These are phyloP conservation scores for Ophioceras dolichostomum DNA, from an alignment of 2,329 filamentous ascomycete genomes.

Conservation along the genomic window DNA sequence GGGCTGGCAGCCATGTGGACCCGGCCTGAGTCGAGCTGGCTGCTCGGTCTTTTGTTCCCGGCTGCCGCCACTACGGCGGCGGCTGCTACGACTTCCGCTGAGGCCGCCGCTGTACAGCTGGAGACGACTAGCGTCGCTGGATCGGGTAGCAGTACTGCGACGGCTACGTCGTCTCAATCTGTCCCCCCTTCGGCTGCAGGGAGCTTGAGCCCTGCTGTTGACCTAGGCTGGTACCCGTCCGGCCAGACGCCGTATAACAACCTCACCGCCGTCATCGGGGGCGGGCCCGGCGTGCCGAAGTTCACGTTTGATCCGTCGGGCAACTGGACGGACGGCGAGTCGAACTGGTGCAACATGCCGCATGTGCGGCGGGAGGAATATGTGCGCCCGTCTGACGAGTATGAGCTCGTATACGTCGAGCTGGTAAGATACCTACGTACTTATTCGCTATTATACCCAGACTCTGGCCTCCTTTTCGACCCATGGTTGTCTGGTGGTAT, in stretches of 20 bases:
- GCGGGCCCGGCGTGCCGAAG: constrained; percentile 47
- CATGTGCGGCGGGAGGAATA: constrained; percentile 63
- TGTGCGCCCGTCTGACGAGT: constrained; percentile 36
- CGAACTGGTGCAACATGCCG: constrained; percentile 85
- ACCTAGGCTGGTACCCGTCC: constrained; percentile 15
- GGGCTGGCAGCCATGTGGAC: too few relatives aligned
- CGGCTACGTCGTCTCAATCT: too few relatives aligned
- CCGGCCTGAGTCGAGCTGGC: too few relatives aligned
- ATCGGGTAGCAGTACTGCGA: too few relatives aligned
- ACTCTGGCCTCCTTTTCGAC: neutral
- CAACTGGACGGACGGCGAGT: constrained; percentile 43
- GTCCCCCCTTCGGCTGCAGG: too few relatives aligned
- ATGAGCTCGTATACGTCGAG: constrained; percentile 62
- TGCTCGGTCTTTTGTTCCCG: too few relatives aligned
- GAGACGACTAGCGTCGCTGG: too few relatives aligned
- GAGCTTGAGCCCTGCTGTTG: constrained; percentile 5
- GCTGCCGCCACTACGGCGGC: too few relatives aligned
- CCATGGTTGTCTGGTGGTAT: too few relatives aligned
- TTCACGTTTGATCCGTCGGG: constrained; percentile 61
- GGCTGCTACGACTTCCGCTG: too few relatives aligned
- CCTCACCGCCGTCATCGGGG: constrained; percentile 12
- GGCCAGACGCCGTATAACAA: constrained; percentile 15
- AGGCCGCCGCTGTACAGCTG: too few relatives aligned
- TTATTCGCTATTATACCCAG: neutral
- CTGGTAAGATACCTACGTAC: constrained; percentile 39